Evolutionary conservation across 1,139 yeast genomes (phyloP), one percentile per base, ranked within the genome.

Genomic region (Geotrichum australiense): DNA sequence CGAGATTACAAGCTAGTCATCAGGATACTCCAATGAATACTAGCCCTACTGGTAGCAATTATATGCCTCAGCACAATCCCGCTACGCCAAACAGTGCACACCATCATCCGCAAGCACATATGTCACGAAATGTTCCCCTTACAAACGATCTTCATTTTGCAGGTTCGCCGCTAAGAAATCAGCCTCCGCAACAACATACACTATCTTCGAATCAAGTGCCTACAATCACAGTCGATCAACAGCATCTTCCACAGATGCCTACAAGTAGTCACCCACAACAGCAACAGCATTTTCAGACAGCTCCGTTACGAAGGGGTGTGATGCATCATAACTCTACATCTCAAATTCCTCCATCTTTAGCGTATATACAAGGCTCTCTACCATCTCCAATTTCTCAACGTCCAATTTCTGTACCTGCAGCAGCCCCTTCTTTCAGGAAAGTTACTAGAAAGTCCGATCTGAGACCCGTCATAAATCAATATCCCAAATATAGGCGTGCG

Each of bases 401-500:
- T 16, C 23, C 42, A 10, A 10, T 28, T 5, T 22, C 34, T 4
- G 39, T 37, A 21, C 16, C 39, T 10, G 21, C 25, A 11, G 8
- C 25, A 5, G 69, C 72, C 1, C 76, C 74, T 21, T 60, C 53
- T 47, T 69, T 66, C 68, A 51, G 67, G 52, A 58, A 65, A 62
- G 44, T 80, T 3, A 58, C 64, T 36, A 61, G 63, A 43, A 66
- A 62, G 45, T 54, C 68, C 22, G 93, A 85, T 46, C 65, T 86
- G 50, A 69, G 69, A 23, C 95, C 96, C 0, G 66, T 70, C 23
- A 52, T 72, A 12, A 79, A 84, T 52, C 64, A 67, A 16, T 78
- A 73, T 45, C 94, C 95, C 1, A 80, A 80, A 60, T 82, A 76
- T 57, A 71, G 96, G 49, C 71, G 96, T 38, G 87, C 94, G 6